These are phyloP conservation scores for peach (Prunus persica) DNA, from an alignment of 306 rosid species.

Conservation along the genomic window Prunus_persica_NCBIv2 NC_034013.1:16174501-16175000, in stretches of 20 bases:
- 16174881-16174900: neutral
- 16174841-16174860: neutral
- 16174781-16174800: slow-evolving; percentile 52
- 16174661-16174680: neutral
- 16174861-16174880: neutral
- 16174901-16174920: neutral
- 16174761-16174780: slow-evolving; percentile 56
- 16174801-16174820: slow-evolving; percentile 52
- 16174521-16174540: neutral
- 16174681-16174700: neutral
- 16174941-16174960: neutral
- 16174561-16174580: neutral
- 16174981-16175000: neutral
- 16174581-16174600: neutral
- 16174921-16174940: neutral
- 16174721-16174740: slow-evolving; percentile 7
- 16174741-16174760: slow-evolving; percentile 51
- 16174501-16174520: neutral
- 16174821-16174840: neutral
- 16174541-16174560: neutral
- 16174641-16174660: neutral
- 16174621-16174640: neutral
- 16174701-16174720: neutral
- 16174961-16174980: neutral
- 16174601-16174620: neutral